A percentile compares a stretch with the other conserved stretches of the same genome.
Conservation (phyloP, 2,329 filamentous ascomycete species). For the Neodidymelliopsis sp. region DNA sequence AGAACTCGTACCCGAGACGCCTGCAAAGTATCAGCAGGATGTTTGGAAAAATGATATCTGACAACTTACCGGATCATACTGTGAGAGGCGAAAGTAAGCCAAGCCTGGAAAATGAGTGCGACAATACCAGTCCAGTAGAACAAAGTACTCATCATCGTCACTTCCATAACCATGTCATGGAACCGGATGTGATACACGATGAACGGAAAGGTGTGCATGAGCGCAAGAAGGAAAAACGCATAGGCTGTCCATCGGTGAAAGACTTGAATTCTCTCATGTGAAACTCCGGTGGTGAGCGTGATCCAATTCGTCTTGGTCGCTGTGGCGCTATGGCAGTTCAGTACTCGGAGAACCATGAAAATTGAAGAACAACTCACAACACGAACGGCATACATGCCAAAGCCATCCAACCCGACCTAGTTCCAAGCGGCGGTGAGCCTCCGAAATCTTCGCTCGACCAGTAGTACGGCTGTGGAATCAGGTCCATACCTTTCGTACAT, state of each 20-base stretch:
- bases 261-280: slow-evolving; percentile 63
- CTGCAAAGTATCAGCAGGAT: slow-evolving; percentile 38
- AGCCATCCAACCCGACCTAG: slow-evolving; percentile 39
- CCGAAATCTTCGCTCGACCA: slow-evolving; percentile 28
- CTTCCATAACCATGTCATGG: slow-evolving; percentile 58
- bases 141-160: slow-evolving; percentile 36
- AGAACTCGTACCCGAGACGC: slow-evolving; percentile 66
- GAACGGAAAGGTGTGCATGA: slow-evolving; percentile 68
- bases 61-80: slow-evolving; percentile 58
- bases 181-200: slow-evolving; percentile 60
- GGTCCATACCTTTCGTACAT: slow-evolving; percentile 24
- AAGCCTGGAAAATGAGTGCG: slow-evolving; percentile 62
- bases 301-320: slow-evolving; percentile 65
- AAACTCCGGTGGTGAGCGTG: slow-evolving; percentile 61
- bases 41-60: too few relatives aligned
- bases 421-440: slow-evolving; percentile 40
- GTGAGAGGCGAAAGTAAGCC: slow-evolving; percentile 63
- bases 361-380: slow-evolving; percentile 20
- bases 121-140: slow-evolving; percentile 65
- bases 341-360: neutral
- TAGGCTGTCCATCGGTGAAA: slow-evolving; percentile 41
- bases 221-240: slow-evolving; percentile 63
- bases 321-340: slow-evolving; percentile 46
- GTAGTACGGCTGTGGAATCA: slow-evolving; percentile 32
- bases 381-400: slow-evolving; percentile 41